Conservation (phyloP, 129 eudicot species). For the Erigeron canadensis region DNA sequence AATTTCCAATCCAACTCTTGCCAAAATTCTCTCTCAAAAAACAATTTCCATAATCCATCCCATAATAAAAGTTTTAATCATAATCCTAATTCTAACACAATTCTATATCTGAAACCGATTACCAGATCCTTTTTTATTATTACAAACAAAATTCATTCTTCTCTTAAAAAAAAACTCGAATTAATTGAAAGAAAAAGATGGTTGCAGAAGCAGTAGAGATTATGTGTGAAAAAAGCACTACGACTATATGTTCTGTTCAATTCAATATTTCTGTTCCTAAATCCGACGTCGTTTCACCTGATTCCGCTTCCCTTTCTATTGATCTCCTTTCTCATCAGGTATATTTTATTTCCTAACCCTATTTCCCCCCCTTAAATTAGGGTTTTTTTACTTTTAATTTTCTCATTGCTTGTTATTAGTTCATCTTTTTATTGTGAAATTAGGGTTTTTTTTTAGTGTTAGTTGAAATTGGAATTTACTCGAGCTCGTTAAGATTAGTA, state of each 20-base stretch:
- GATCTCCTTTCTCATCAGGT: conserved; percentile 53
- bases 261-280: conserved; percentile 32
- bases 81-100: no score
- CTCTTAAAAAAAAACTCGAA: neutral
- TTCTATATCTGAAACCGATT: no score
- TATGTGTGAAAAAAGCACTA: conserved; percentile 38
- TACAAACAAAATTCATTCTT: neutral
- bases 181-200: conserved; percentile 34
- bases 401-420: neutral
- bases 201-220: conserved; percentile 63
- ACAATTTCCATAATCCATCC: no score
- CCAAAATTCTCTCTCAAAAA: neutral
- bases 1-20: neutral
- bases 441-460: neutral
- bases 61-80: no score
- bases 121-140: no score
- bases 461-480: no score
- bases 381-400: neutral
- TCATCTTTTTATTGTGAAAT: neutral
- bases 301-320: conserved; percentile 27
- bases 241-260: conserved; percentile 41
- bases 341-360: neutral
- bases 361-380: no score
- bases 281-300: conserved; percentile 27
- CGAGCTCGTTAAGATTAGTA: no score